phyloP scores from a whole-genome alignment of 176 grass and related monocot species.

The Phoenix dactylifera region DNA sequence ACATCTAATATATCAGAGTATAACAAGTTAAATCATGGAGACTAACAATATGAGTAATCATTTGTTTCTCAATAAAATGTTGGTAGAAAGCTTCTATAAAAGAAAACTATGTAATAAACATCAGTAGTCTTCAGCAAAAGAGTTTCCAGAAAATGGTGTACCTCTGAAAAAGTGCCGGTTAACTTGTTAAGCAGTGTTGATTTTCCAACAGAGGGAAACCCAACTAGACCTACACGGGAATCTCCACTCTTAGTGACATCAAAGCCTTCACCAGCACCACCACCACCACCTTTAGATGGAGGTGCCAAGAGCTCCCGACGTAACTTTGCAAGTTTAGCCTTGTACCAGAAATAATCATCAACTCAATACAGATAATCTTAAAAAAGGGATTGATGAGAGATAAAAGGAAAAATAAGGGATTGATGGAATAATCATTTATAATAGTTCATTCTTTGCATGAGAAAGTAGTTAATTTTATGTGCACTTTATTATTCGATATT shows the following conservation, averaged over 20 bases:
- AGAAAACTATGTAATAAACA: neutral
- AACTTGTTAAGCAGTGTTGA: constrained; percentile 95
- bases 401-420: too few relatives aligned
- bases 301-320: constrained; percentile 74
- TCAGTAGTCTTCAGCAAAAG: neutral
- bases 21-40: too few relatives aligned
- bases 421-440: too few relatives aligned
- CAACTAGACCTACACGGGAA: constrained; percentile 87
- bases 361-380: neutral
- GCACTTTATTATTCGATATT: too few relatives aligned
- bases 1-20: too few relatives aligned
- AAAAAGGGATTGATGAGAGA: too few relatives aligned
- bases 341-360: constrained; percentile 10
- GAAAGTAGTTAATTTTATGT: too few relatives aligned
- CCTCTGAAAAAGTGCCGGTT: constrained; percentile 95
- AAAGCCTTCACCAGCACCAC: constrained; percentile 82
- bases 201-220: constrained; percentile 96
- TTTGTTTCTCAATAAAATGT: too few relatives aligned
- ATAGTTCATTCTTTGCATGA: too few relatives aligned
- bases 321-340: constrained; percentile 97
- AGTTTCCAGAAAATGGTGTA: constrained; percentile 18
- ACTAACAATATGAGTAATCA: too few relatives aligned
- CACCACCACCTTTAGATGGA: constrained; percentile 75
- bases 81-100: too few relatives aligned
- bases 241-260: constrained; percentile 98